These are phyloP conservation scores for Exophiala oligosperma DNA, from an alignment of 2,329 filamentous ascomycete species.

Conservation along the genomic window DNA sequence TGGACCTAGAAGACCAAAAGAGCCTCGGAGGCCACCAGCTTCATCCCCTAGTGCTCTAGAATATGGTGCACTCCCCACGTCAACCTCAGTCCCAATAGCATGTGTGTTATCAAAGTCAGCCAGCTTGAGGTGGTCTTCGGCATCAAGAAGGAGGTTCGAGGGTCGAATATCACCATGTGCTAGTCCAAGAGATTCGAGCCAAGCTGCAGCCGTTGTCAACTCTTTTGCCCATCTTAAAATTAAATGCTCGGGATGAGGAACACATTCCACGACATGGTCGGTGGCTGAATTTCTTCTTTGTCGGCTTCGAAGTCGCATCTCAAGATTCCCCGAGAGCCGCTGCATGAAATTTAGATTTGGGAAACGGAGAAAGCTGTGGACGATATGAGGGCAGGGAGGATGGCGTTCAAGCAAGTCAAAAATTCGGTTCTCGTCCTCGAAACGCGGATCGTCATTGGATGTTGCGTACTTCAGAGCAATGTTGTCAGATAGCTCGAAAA, in stretches of 20 bases:
- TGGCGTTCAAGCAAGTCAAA: conserved; percentile 9
- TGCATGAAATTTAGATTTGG: conserved; percentile 8
- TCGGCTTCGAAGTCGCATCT: conserved; percentile 4
- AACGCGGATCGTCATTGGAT: background rate
- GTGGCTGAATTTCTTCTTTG: conserved; percentile 3
- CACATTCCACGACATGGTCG: conserved; percentile 3
- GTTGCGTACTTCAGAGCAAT: conserved; percentile 4
- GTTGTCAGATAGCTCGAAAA: conserved; percentile 2
- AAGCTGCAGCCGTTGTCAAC: conserved; percentile 34
- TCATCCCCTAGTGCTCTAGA: conserved; percentile 6
- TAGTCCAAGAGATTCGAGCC: conserved; percentile 36
- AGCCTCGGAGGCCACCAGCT: conserved; percentile 1
- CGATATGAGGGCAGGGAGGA: conserved; percentile 5
- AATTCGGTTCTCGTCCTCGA: conserved; percentile 3
- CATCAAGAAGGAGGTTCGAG: conserved; percentile 31
- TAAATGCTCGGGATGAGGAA: conserved; percentile 12
- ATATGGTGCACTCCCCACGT: conserved; percentile 3
- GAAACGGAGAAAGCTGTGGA: conserved; percentile 4
- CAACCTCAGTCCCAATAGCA: background rate
- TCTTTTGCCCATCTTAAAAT: conserved; percentile 34
- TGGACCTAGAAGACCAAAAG: conserved; percentile 5
- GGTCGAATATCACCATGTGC: conserved; percentile 36
- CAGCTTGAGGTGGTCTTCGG: conserved; percentile 24
- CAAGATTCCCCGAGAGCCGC: conserved; percentile 1
- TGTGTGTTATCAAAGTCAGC: conserved; percentile 24